Evolutionary conservation across 805 yeast species (phyloP), one percentile per base, ranked within the genome.

Genomic region (Nakazawaea wickerhamii): DNA sequence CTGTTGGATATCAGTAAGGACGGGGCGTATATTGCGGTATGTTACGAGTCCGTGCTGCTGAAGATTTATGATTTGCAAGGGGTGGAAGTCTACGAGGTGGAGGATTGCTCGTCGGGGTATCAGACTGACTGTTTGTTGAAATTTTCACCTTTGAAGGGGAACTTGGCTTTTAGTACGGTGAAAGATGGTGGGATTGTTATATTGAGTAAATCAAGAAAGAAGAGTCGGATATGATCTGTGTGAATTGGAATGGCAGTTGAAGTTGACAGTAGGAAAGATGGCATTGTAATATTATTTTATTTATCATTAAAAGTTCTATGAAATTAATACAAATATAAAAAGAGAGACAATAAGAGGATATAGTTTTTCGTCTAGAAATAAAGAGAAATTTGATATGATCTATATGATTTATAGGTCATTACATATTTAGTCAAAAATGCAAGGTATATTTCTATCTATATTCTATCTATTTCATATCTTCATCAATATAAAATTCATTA

Each of bases 1-100:
- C 47, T 60, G 17, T 49, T 71, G 8, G 66, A 61, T 35, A 48
- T 60, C 21, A 59, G 64, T 38, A 48, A 65, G 31, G 71, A 68
- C 44, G 73, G 73, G 4, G 47, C 58, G 3, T 61, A 58, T 36
- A 41, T 71, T 2, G 67, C 65, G 3, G 61, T 70, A 8, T 59
- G 71, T 4, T 73, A 59, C 49, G 75, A 67, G 38, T 54, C 61
- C n/a, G 46, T 60, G 23, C 55, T 61, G 46, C 63, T 63, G 9
- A 58, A 55, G 26, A 54, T 73, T 6, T 65, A 55, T 45, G 71
- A 68, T 31, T 40, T 49, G 30, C 59, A 60, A 38, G 55, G 66
- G 34, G 58, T 51, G 47, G 69, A 59, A 48, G 53, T 58, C 51
- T 55, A 39, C 45, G 25, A 21, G 21, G 41, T 27, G 50, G 39